Evolutionary conservation across 257 asterid genomes (phyloP).

Genomic region (Solanum rostratum): DNA sequence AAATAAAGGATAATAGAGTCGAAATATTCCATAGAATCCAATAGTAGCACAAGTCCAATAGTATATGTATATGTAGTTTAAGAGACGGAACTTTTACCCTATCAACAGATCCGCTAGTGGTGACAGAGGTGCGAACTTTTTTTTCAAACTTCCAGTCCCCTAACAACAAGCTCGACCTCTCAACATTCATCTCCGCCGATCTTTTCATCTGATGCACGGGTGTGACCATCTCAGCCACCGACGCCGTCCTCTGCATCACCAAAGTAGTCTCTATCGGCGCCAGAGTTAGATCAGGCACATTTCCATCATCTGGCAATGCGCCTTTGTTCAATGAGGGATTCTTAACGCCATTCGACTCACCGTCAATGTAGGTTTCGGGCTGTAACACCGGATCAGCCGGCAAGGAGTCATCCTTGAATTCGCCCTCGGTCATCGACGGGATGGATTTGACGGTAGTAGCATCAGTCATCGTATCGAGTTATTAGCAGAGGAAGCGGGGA

Average conservation of each 20-base stretch:
- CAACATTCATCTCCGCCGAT: constrained; percentile 3
- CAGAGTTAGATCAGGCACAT: not conserved
- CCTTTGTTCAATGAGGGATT: not conserved
- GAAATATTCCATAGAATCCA: not conserved
- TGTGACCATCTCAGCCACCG: constrained; percentile 1
- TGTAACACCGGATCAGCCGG: no score
- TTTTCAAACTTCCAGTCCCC: constrained; percentile 17
- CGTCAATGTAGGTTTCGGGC: no score
- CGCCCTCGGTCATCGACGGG: not conserved
- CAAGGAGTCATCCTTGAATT: no score
- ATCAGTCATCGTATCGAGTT: not conserved
- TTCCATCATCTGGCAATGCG: not conserved
- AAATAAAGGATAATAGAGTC: not conserved
- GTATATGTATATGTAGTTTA: not conserved
- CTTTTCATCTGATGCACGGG: not conserved
- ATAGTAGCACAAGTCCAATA: not conserved
- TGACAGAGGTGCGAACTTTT: constrained; percentile 20
- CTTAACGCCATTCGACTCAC: not conserved
- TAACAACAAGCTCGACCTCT: constrained; percentile 25
- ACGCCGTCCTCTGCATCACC: not conserved
- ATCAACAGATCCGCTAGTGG: constrained; percentile 21
- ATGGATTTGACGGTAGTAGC: not conserved
- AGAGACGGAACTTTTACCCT: not conserved
- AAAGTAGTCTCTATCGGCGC: not conserved
- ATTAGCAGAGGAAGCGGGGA: not conserved